These are phyloP conservation scores for Glaciozyma martinii DNA, from an alignment of 768 basidiomycete genomes.

Conservation along the genomic window DNA sequence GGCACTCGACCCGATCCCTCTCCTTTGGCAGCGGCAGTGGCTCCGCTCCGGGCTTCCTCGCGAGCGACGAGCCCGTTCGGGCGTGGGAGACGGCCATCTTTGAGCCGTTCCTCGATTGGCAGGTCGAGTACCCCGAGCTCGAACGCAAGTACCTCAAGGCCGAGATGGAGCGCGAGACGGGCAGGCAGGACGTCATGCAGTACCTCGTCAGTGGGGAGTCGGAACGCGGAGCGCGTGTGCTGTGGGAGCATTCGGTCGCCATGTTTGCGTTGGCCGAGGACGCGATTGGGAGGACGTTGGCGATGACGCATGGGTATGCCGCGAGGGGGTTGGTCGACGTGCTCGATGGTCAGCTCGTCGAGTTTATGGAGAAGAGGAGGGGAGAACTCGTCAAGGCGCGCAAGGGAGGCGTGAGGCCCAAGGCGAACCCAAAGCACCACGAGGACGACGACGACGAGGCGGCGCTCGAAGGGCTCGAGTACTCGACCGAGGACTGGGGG, in stretches of 20 bases:
- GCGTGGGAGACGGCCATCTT: conserved; percentile 84
- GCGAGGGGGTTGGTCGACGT: conserved; percentile 62
- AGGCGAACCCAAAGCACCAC: background rate
- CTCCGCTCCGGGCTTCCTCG: conserved; percentile 4
- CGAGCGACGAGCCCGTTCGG: conserved; percentile 2
- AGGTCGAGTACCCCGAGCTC: conserved; percentile 68
- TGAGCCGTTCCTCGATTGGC: conserved; percentile 87
- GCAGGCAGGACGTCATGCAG: conserved; percentile 8
- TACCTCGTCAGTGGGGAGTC: conserved; percentile 12
- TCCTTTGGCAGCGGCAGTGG: conserved; percentile 23
- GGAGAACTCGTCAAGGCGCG: conserved; percentile 12
- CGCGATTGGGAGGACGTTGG: conserved; percentile 60
- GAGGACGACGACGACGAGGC: conserved; percentile 36
- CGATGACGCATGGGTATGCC: conserved; percentile 86
- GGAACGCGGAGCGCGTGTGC: conserved; percentile 44
- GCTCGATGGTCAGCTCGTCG: conserved; percentile 59
- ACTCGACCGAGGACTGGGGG: conserved; percentile 79
- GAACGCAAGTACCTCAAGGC: conserved; percentile 58
- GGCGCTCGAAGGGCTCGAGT: conserved; percentile 62
- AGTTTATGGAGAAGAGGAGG: conserved; percentile 49
- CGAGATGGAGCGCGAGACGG: conserved; percentile 6
- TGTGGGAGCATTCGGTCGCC: conserved; percentile 67
- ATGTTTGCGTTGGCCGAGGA: conserved; percentile 72
- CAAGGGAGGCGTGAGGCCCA: conserved; percentile 1
- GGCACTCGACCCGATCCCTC: conserved; percentile 21